Base-by-base conservation (phyloP, 805 yeast genomes). In the Suhomyces sp. region DNA sequence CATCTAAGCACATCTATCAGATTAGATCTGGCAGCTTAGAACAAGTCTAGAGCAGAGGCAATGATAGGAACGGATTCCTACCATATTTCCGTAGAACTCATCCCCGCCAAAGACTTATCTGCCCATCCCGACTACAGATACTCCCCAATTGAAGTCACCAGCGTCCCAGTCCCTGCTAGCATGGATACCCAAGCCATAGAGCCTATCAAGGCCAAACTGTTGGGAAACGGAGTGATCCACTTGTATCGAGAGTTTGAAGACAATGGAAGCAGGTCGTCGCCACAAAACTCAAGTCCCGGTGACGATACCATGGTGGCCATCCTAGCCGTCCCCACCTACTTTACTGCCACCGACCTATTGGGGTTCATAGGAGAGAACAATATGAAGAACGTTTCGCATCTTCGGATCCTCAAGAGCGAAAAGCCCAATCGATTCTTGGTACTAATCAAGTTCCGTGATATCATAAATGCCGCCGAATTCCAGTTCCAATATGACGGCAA, bases 271-370 rank as follows among this genome's bases (percentile, higher is more conserved):
- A 33, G 6, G 9, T 33, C 36, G n/a, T 6, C 17, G 36, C 36
- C 36, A 6, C 29, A 26, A 31, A 33, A 12, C 45, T 50, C 8
- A 10, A 35, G 38, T 12, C 24, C 57, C 10, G 84, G 84, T 0
- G 87, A 85, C 62, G 84, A 80, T 35, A 81, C 90, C 1, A 86
- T 87, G 71, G 82, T 89, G 4, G 84, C 93, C 1, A 87, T 90
- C 17, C 68, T 90, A n/a, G 91, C 96, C 0, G 85, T 91, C 0
- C 97, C 97, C 0, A 84, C 88, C 9, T 92, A 91, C 65, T 86
- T 91, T 67, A 85, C 96, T 0, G 88, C 93, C 0, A 86, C 90
- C 23, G 97, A 91, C 61, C 65, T 92, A 23, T 67, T 91, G 4
- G 96, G 93, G 5, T 91, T 86, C 64, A 80, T 92, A 9, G 96